Evolutionary conservation across 2,329 filamentous ascomycete species (phyloP).

Genomic region (Dactylellina haptotyla): DNA sequence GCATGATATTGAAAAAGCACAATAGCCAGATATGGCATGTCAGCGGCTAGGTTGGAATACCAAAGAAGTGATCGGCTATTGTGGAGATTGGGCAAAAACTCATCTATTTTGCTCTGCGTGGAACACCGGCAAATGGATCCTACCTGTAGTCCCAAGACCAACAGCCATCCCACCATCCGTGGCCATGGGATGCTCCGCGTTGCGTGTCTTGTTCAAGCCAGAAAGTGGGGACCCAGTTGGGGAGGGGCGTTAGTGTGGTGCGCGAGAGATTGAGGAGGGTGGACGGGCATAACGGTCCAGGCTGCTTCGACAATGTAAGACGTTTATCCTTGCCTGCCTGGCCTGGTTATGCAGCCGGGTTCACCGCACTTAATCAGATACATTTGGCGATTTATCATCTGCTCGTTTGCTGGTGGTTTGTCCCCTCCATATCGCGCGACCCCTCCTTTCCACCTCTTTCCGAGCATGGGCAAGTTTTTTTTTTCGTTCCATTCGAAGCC

Average conservation of each 20-base stretch:
- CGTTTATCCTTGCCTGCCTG: conserved; percentile 40
- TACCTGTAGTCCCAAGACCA: conserved; percentile 45
- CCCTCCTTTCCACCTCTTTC: conserved; percentile 50
- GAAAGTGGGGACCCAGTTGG: conserved; percentile 48
- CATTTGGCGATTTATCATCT: conserved; percentile 51
- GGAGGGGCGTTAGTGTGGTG: conserved; percentile 40
- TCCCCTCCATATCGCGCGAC: conserved; percentile 6
- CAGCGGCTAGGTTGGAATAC: conserved; percentile 42
- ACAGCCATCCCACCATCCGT: conserved; percentile 54
- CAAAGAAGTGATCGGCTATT: conserved; percentile 48
- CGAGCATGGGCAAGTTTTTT: conserved; percentile 43
- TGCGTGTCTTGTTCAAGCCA: conserved; percentile 21
- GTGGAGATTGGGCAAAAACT: conserved; percentile 57
- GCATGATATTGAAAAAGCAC: conserved; percentile 34
- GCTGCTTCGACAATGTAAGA: conserved; percentile 37
- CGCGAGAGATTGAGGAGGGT: conserved; percentile 43
- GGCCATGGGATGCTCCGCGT: conserved; percentile 54
- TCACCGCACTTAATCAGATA: conserved; percentile 54
- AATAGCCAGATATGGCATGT: conserved; percentile 54
- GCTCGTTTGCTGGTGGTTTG: conserved; percentile 9
- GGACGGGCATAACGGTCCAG: conserved; percentile 47
- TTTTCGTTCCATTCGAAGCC: background rate
- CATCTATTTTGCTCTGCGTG: conserved; percentile 39
- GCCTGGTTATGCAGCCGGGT: conserved; percentile 53
- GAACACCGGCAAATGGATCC: conserved; percentile 49